These are phyloP conservation scores for Boletus insuetus DNA, from an alignment of 768 basidiomycete genomes.

Conservation along the genomic window DNA sequence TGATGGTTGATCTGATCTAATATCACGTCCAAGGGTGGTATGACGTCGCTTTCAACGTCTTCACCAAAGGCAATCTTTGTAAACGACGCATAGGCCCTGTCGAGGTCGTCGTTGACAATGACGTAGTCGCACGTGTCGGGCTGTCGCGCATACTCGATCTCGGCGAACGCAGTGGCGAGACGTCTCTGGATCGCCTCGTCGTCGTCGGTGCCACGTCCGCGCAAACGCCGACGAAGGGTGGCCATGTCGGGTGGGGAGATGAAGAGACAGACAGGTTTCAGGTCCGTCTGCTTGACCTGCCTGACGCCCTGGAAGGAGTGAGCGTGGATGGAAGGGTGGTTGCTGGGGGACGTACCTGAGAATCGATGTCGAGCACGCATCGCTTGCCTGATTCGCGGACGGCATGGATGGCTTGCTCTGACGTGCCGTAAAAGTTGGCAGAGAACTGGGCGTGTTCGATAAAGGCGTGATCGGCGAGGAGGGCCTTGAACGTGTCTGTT, in stretches of 20 bases:
- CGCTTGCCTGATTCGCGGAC: conserved; percentile 69
- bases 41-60: conserved; percentile 50
- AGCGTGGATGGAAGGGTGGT: neutral
- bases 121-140: conserved; percentile 74
- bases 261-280: conserved; percentile 89
- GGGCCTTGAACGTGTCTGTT: conserved; percentile 63
- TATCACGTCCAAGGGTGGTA: conserved; percentile 64
- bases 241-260: conserved; percentile 82
- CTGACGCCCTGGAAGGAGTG: conserved; percentile 69
- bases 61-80: conserved; percentile 75
- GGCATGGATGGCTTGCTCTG: conserved; percentile 67
- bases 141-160: conserved; percentile 82
- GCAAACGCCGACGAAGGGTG: conserved; percentile 67
- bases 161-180: conserved; percentile 71
- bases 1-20: neutral
- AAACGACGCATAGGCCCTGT: conserved; percentile 77
- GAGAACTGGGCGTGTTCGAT: conserved; percentile 95
- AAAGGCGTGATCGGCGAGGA: conserved; percentile 73
- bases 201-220: conserved; percentile 80
- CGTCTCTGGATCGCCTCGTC: conserved; percentile 70
- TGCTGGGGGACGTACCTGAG: conserved; percentile 52
- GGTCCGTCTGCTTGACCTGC: conserved; percentile 79
- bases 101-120: conserved; percentile 88
- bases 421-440: conserved; percentile 91
- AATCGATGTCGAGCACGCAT: conserved; percentile 95